Evolutionary conservation across 2,329 filamentous ascomycete species (phyloP), one percentile per base, ranked within the genome.

Genomic region (Curvularia sp.): DNA sequence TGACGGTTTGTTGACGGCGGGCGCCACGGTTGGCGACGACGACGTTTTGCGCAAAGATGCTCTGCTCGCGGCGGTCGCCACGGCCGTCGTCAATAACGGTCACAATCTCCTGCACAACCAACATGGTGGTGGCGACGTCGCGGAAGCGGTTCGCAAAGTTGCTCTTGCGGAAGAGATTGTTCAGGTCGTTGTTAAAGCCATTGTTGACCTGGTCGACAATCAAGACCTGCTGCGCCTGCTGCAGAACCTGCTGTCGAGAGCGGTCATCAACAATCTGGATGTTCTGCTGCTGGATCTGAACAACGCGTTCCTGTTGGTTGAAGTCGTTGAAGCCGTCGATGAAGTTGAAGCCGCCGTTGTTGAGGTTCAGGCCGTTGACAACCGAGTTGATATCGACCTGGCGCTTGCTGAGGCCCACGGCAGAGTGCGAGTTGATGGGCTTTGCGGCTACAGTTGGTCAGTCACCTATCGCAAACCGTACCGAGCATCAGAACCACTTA

Each of bases 61-160:
- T 48, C 33, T 70, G 59, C 46, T 71, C 52, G 62, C 72, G 53
- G 15, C 57, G 53, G 49, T 67, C 64, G 28, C 72, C 71, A 2
- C 53, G 44, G 44, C 65, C 67, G 54, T 75, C 65, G 51, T 68
- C 67, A 35, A 75, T 54, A 30, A 59, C 48, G 44, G 74, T 47
- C 39, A 73, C 64, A 55, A 75, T 67, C 62, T 72, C 63, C 60
- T 74, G 68, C 2, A 75, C 73, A 22, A 75, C 69, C 4, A 74
- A 56, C 39, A 73, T 64, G 12, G 73, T 70, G 9, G 70, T 73
- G 10, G 62, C 41, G 31, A 60, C 46, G 13, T 71, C 56, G 10
- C 60, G 58, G 60, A 58, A 59, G 33, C 67, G 53, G 49, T 67
- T 68, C 44, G 59, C 57, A 57, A 66, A 68, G 66, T 65, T 70